phyloP scores from a whole-genome alignment of 1,139 yeast species.

The Lizanozyma gosingica region DNA sequence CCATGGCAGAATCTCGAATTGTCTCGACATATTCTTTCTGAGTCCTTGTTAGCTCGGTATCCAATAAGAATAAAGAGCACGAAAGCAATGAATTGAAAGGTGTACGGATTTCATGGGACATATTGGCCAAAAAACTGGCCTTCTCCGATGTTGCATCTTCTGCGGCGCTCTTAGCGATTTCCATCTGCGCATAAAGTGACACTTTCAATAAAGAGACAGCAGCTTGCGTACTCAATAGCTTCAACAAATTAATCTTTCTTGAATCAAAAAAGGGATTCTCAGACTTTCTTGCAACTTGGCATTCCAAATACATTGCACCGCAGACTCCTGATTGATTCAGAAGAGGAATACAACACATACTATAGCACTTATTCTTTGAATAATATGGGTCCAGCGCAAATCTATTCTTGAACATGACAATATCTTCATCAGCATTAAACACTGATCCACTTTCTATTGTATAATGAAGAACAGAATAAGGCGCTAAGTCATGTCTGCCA shows the following conservation, averaged over 20 bases:
- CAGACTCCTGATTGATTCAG: conserved; percentile 32
- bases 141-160: conserved; percentile 54
- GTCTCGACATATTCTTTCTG: conserved; percentile 50
- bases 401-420: conserved; percentile 23
- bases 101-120: conserved; percentile 53
- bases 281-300: conserved; percentile 11
- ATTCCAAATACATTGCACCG: conserved; percentile 45
- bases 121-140: conserved; percentile 50
- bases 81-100: conserved; percentile 50
- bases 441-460: conserved; percentile 31
- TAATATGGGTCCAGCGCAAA: conserved; percentile 36
- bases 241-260: conserved; percentile 32
- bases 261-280: conserved; percentile 16
- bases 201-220: conserved; percentile 46
- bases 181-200: conserved; percentile 40
- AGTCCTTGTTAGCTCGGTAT: conserved; percentile 36
- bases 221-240: conserved; percentile 44
- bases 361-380: conserved; percentile 22
- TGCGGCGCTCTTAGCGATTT: conserved; percentile 45
- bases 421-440: conserved; percentile 30
- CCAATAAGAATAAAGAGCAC: conserved; percentile 45
- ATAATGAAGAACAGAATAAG: conserved; percentile 31
- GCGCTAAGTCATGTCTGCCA: conserved; percentile 37
- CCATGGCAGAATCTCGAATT: conserved; percentile 42
- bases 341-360: conserved; percentile 41